These are phyloP conservation scores for Hansenula anomala DNA, from an alignment of 1,139 yeast species.

Conservation along the genomic window DNA sequence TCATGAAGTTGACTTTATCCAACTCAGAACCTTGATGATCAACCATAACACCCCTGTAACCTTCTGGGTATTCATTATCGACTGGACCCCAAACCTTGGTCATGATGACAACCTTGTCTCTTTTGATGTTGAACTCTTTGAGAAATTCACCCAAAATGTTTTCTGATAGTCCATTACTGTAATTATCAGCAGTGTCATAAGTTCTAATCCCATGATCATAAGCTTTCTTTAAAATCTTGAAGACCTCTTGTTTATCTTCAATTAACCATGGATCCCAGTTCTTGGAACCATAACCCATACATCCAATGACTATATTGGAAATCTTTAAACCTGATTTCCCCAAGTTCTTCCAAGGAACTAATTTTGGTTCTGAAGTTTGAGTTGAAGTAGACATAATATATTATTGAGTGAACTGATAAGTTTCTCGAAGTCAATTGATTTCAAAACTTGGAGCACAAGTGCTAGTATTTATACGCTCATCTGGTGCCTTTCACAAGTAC, in stretches of 20 bases:
- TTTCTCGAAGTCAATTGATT: no score
- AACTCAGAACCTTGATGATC: slow-evolving; percentile 22
- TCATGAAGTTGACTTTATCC: slow-evolving; percentile 32
- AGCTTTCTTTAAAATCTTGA: slow-evolving; percentile 37
- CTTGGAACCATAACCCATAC: slow-evolving; percentile 31
- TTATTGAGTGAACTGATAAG: no score
- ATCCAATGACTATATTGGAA: slow-evolving; percentile 37
- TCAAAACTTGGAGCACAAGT: no score
- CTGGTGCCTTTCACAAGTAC: no score
- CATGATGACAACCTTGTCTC: slow-evolving; percentile 43
- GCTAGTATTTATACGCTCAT: no score
- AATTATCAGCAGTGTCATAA: slow-evolving; percentile 43
- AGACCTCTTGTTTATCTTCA: slow-evolving; percentile 32
- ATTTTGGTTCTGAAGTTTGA: not conserved
- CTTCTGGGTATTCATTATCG: no score
- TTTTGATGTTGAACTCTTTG: slow-evolving; percentile 35
- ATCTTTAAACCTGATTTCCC: slow-evolving; percentile 38
- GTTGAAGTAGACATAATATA: no score
- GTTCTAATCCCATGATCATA: slow-evolving; percentile 46
- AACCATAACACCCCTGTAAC: no score
- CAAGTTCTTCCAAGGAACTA: slow-evolving; percentile 3
- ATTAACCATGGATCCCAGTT: slow-evolving; percentile 43
- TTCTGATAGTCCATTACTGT: slow-evolving; percentile 39
- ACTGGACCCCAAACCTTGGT: slow-evolving; percentile 33
- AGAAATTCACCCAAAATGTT: slow-evolving; percentile 37